Base-by-base conservation (phyloP, 139 green algal species). In the Tetradesmus obliquus region DNA sequence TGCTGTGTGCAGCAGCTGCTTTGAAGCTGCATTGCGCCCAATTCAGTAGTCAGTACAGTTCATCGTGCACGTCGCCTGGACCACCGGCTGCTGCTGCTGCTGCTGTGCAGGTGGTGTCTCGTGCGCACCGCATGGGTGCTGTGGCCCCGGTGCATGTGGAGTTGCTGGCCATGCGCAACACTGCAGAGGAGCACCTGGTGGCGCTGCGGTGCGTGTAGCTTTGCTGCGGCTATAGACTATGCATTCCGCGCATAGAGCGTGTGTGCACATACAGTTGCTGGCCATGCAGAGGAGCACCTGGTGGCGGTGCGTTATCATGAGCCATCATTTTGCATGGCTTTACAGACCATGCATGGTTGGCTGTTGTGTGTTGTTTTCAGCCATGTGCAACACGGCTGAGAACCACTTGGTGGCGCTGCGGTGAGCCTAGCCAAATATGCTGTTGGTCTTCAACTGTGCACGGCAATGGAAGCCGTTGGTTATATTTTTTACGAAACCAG, bases 41-140 rank as follows among this genome's bases (percentile, higher is more conserved):
- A 9, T 53, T n/a, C 45, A 17, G 32, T 45, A 45, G 32, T 45
- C 32, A 45, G 32, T 45, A 45, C 32, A 45, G 32, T 45, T 45
- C 32, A 45, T 45, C 32, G 32, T 45, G 32, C 32, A 45, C 32
- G 32, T 45, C 0, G 32, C 32, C 32, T 45, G 32, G 32, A 66
- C 57, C 57, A 66, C 6, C 6, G 57, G 8, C 60, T 57, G 82
- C 5, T 54, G 84, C 71, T 79, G 57, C 9, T 58, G 84, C 32
- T 54, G 22, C 10, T 51, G 54, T 87, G 88, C 96, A 98, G 96
- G 94, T 99, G 0, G 90, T 99, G 1, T 95, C 93, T 19, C 94
- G 97, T 22, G 97, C 97, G 12, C 94, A 98, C 91, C 95, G 97
- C 74, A 99, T 99, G 97, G 97, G 97, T 54, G 96, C 96, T 10